A percentile compares a stretch with the other conserved stretches of the same genome.
phyloP scores from a whole-genome alignment of 2,329 filamentous ascomycete genomes.

The Sporothrix brasiliensis region DNA sequence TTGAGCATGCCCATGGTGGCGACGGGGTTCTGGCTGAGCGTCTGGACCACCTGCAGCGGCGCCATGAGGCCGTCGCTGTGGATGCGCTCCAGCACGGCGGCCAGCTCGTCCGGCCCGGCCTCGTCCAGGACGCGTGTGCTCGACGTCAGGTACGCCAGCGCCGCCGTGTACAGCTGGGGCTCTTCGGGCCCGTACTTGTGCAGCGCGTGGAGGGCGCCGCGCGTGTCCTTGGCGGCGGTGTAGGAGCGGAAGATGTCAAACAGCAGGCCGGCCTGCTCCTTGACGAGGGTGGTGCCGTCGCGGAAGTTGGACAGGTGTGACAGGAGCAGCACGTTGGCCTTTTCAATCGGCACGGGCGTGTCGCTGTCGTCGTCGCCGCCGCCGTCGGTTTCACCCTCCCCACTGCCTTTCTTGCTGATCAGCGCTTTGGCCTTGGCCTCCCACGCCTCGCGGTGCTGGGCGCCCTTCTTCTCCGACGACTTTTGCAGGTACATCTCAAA shows the following conservation, averaged over 20 bases:
- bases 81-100: conserved; percentile 79
- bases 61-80: conserved; percentile 92
- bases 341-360: conserved; percentile 82
- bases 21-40: conserved; percentile 68
- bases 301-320: conserved; percentile 90
- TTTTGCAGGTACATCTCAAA: conserved; percentile 99
- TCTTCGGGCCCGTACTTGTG: conserved; percentile 90
- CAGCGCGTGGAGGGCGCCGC: conserved; percentile 84
- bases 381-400: conserved; percentile 41
- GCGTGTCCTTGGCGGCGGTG: conserved; percentile 87
- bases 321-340: conserved; percentile 88
- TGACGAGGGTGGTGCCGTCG: conserved; percentile 87
- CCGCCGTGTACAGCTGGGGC: conserved; percentile 88
- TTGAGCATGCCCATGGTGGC: conserved; percentile 98
- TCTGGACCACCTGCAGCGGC: conserved; percentile 93
- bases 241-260: conserved; percentile 98
- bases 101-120: conserved; percentile 79
- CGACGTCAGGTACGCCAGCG: conserved; percentile 90
- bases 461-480: conserved; percentile 72
- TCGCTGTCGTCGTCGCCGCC: conserved; percentile 58
- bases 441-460: conserved; percentile 73
- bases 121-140: conserved; percentile 79
- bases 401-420: conserved; percentile 58
- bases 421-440: conserved; percentile 87
- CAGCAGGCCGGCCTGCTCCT: conserved; percentile 86